A percentile compares a stretch with the other conserved stretches of the same genome.
Conservation (phyloP, 1,139 yeast species). For the Yamadazyma buinensis region DNA sequence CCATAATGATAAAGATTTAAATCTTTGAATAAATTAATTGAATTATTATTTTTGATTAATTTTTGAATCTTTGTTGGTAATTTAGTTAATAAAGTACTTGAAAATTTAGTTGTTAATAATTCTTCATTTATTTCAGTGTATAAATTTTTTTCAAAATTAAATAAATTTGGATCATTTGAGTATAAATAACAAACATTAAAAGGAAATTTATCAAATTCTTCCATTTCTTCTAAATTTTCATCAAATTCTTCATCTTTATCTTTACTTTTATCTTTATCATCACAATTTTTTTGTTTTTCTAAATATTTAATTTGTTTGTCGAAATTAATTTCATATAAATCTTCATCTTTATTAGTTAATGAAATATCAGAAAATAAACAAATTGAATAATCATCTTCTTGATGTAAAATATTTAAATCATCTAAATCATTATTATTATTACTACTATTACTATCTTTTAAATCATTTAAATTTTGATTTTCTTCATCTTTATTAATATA, state of each 20-base stretch:
- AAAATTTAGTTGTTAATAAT: constrained; percentile 22
- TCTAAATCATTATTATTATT: not conserved
- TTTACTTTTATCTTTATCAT: not conserved
- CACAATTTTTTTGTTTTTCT: not conserved
- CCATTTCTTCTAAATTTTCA: not conserved
- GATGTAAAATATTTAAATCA: constrained; percentile 6
- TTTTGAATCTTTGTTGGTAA: constrained; percentile 37
- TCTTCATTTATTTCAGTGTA: constrained; percentile 25
- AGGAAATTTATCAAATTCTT: constrained; percentile 31
- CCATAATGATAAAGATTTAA: constrained; percentile 37
- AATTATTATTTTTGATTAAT: constrained; percentile 28
- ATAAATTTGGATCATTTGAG: constrained; percentile 39
- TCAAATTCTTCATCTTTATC: not conserved
- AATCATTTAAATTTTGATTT: constrained; percentile 3
- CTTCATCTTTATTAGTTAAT: constrained; percentile 27
- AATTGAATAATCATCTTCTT: constrained; percentile 33
- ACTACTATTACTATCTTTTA: not conserved
- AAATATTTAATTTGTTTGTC: not conserved
- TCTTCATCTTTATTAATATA: constrained; percentile 24
- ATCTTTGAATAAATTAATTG: constrained; percentile 33
- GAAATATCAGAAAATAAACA: constrained; percentile 31
- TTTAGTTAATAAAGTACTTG: constrained; percentile 21
- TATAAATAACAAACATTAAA: constrained; percentile 31
- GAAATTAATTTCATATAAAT: constrained; percentile 15
- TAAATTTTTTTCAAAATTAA: constrained; percentile 30